Conservation (phyloP, 2,329 filamentous ascomycete genomes). For the Fusarium beomiforme region DNA sequence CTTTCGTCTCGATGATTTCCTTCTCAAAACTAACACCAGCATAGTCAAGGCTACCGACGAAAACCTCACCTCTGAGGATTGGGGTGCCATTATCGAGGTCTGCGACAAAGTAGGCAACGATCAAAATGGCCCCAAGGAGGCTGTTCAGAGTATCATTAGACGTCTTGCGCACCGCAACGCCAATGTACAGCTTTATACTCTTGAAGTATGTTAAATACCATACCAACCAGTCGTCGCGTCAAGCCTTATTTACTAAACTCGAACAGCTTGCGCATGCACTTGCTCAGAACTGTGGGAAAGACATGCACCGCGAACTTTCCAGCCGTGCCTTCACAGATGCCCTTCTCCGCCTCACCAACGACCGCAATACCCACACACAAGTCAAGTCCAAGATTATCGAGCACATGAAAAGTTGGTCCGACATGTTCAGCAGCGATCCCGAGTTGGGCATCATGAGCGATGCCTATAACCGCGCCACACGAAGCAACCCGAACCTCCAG, state of each 20-base stretch:
- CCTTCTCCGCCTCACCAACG: constrained; percentile 87
- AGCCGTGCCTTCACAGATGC: constrained; percentile 95
- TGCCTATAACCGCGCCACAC: constrained; percentile 88
- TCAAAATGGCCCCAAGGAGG: constrained; percentile 77
- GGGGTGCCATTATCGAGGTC: constrained; percentile 72
- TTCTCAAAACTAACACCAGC: constrained; percentile 29
- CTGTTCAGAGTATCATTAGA: constrained; percentile 90
- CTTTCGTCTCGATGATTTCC: neutral
- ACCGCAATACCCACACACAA: constrained; percentile 94
- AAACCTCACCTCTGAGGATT: constrained; percentile 88
- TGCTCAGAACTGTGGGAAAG: constrained; percentile 88
- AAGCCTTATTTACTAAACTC: neutral
- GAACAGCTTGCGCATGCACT: constrained; percentile 84
- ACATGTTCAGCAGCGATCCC: constrained; percentile 90
- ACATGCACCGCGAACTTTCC: constrained; percentile 88
- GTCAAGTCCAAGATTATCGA: constrained; percentile 98
- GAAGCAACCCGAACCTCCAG: constrained; percentile 85
- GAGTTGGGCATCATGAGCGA: constrained; percentile 98
- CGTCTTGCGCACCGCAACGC: constrained; percentile 92
- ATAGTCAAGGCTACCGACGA: constrained; percentile 88
- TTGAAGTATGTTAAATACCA: constrained; percentile 69
- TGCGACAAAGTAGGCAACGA: constrained; percentile 68
- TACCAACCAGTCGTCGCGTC: neutral
- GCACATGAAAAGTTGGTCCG: constrained; percentile 94
- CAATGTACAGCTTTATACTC: constrained; percentile 94